Evolutionary conservation across 1,139 yeast species (phyloP), one percentile per base, ranked within the genome.

Genomic region (Taiozyma sp.): DNA sequence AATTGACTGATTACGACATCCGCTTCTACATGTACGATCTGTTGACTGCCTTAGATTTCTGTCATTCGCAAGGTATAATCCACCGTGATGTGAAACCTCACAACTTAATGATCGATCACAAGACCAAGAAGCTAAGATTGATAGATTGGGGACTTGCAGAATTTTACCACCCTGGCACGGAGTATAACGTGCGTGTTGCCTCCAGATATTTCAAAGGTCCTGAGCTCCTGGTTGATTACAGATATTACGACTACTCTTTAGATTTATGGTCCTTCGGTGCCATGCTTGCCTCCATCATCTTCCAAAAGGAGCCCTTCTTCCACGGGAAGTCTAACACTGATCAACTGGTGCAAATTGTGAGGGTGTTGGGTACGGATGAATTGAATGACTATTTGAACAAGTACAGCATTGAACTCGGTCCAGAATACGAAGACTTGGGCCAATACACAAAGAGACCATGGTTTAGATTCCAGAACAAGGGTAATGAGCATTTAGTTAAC

Each of bases 121-220:
- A 71, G 45, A 72, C 71, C 52, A 80, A 78, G 58, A 79, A 81
- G 59, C 70, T 86, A 56, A 74, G 91, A 58, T 75, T 86, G 53
- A 86, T 86, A 50, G 95, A 86, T 67, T 86, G 95, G 95, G 95
- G 95, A 41, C 70, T 86, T 49, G 93, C 95, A 5, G 95, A 86
- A 64, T 86, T 85, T 62, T 86, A 86, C 63, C 93, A 85, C 60
- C 79, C 83, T 10, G 89, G 89, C 6, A 84, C 81, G 63, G 91
- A 85, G 61, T 86, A 84, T 63, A 86, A 86, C 62, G 93, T 86
- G 8, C 71, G 95, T 56, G 95, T 86, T 39, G 93, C 95, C 0
- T 83, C 89, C 6, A 73, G 95, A 57, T 85, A 85, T 63, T 88
- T 83, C 64, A 86, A 86, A 68, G 95, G 91, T 0, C 95, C 95